Base-by-base conservation (phyloP, 139 green algal species). In the Ettlia oleoabundans region DNA sequence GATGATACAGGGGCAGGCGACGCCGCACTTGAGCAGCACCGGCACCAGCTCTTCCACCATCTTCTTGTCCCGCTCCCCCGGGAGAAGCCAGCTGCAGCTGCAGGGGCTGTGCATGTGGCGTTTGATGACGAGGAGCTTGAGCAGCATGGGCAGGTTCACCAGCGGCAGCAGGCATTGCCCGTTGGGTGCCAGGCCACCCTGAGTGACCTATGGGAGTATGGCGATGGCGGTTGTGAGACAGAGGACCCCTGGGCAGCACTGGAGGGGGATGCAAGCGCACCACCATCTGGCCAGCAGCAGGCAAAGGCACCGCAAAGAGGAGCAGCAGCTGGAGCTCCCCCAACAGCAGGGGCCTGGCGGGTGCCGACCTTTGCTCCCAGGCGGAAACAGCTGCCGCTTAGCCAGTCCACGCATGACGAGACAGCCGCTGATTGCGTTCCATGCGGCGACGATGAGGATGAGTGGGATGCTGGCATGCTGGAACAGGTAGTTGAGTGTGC, bases 381-480 rank as follows among this genome's bases (percentile, higher is more conserved):
- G n/a, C n/a, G n/a, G n/a, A n/a, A n/a, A n/a, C n/a, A n/a, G n/a
- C n/a, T n/a, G n/a, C n/a, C n/a, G n/a, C n/a, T n/a, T n/a, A n/a
- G n/a, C n/a, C n/a, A n/a, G n/a, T n/a, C n/a, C n/a, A n/a, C n/a
- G n/a, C n/a, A n/a, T n/a, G n/a, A n/a, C n/a, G n/a, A n/a, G n/a
- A n/a, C n/a, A n/a, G n/a, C n/a, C n/a, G n/a, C 19, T 8, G 47
- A 67, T 2, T 13, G 21, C 9, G 52, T 30, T 10, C 21, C 63
- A 21, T 51, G 63, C 13, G 22, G 32, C 13, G 47, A 52, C 19
- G 73, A 68, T 15, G 72, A 66, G 5, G 72, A 67, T 26, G 73
- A 80, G 28, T 80, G 73, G 73, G 73, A 80, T 30, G 53, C 51
- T 2, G 52, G 9, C 24, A 67, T 69, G 73, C 73, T 80, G 37